Evolutionary conservation across 2,329 filamentous ascomycete species (phyloP).

Genomic region (Tolypocladium capitatum): DNA sequence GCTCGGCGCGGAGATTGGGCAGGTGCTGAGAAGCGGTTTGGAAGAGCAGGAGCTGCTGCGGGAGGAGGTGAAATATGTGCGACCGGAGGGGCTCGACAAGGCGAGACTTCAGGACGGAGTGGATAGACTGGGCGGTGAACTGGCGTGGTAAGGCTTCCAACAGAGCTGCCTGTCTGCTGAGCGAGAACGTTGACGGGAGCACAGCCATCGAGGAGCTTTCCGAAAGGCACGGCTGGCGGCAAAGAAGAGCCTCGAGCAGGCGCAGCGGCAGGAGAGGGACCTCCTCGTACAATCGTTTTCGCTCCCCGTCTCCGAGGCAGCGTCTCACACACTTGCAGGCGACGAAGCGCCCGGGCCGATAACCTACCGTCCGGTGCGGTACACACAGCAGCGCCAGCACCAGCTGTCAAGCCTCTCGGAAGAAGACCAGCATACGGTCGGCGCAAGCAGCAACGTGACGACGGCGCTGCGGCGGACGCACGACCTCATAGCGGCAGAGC

Average conservation of each 20-base stretch:
- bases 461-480: slow-evolving; percentile 73
- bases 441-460: slow-evolving; percentile 74
- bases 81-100: slow-evolving; percentile 42
- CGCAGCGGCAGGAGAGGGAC: slow-evolving; percentile 64
- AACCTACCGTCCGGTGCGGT: slow-evolving; percentile 9
- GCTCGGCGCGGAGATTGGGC: slow-evolving; percentile 67
- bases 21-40: slow-evolving; percentile 62
- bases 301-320: slow-evolving; percentile 23
- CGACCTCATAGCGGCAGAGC: slow-evolving; percentile 70
- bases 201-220: slow-evolving; percentile 51
- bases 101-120: slow-evolving; percentile 53
- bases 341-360: slow-evolving; percentile 8
- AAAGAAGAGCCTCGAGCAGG: slow-evolving; percentile 59
- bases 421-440: slow-evolving; percentile 59
- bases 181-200: neutral
- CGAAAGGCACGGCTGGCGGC: slow-evolving; percentile 71
- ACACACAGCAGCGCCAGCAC: slow-evolving; percentile 19
- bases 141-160: slow-evolving; percentile 46
- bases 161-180: neutral
- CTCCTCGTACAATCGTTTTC: slow-evolving; percentile 56
- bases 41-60: slow-evolving; percentile 71
- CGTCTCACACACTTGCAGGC: slow-evolving; percentile 14
- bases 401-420: slow-evolving; percentile 32
- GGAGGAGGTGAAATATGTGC: slow-evolving; percentile 65
- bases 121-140: slow-evolving; percentile 53